Conservation (phyloP, 345 rosid genomes). For the Erucastrum elatum region DNA sequence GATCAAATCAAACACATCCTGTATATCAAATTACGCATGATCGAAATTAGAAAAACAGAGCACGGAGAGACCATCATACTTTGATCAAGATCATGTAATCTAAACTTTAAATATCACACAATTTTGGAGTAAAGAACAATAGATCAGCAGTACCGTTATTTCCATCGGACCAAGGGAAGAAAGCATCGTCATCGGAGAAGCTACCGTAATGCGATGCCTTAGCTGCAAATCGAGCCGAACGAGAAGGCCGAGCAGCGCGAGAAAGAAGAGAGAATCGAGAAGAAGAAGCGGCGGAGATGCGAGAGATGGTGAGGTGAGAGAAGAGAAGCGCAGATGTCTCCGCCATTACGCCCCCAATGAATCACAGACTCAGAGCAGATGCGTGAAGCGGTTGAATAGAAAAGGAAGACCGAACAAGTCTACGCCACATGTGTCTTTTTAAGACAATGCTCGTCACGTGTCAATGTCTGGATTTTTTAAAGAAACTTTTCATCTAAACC, state of each 20-base stretch:
- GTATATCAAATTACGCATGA: neutral
- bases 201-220: constrained; percentile 56
- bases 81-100: neutral
- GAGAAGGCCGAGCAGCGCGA: constrained; percentile 39
- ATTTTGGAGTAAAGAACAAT: neutral
- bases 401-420: constrained; percentile 14
- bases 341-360: constrained; percentile 41
- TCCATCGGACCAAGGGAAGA: constrained; percentile 71
- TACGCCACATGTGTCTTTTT: constrained; percentile 34
- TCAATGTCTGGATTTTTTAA: neutral
- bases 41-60: constrained; percentile 1
- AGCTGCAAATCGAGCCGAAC: constrained; percentile 45
- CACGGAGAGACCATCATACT: too few species aligned
- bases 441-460: constrained; percentile 29
- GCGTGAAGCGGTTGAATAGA: constrained; percentile 12
- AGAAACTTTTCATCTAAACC: neutral
- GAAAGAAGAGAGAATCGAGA: constrained; percentile 31
- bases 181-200: constrained; percentile 62
- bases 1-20: neutral
- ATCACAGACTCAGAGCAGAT: constrained; percentile 11
- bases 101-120: neutral
- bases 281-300: constrained; percentile 8
- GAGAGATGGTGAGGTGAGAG: constrained; percentile 43
- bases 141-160: constrained; percentile 44
- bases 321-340: constrained; percentile 46